Conservation (phyloP, 192 early-diverging fungal genomes). For the Gaertneriomyces semiglobifer region DNA sequence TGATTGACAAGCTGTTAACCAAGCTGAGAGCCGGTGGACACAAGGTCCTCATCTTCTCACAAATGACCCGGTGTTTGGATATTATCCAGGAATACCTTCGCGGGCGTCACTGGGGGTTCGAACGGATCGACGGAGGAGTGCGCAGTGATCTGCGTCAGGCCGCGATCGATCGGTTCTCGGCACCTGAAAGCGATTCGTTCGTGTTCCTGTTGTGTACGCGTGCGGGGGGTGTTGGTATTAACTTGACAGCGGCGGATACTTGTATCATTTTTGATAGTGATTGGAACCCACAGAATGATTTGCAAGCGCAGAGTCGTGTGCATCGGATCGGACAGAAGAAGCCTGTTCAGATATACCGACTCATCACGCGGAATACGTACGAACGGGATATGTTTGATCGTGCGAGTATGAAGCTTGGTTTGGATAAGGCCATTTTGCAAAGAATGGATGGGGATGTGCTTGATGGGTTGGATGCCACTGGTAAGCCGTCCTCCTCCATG, state of each 20-base stretch:
- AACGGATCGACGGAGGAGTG: conserved; percentile 79
- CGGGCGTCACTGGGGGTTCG: conserved; percentile 66
- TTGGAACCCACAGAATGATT: conserved; percentile 89
- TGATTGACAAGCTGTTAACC: conserved; percentile 76
- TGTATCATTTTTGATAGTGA: conserved; percentile 83
- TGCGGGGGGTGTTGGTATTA: conserved; percentile 86
- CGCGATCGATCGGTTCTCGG: conserved; percentile 79
- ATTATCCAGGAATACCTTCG: conserved; percentile 78
- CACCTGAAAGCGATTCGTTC: conserved; percentile 69
- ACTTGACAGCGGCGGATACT: conserved; percentile 83
- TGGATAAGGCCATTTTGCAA: conserved; percentile 76
- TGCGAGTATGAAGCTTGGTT: conserved; percentile 80
- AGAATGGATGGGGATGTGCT: conserved; percentile 55
- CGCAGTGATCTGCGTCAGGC: conserved; percentile 78
- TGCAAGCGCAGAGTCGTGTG: conserved; percentile 78
- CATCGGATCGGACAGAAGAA: conserved; percentile 90
- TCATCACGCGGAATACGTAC: conserved; percentile 79
- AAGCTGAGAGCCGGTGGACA: conserved; percentile 72
- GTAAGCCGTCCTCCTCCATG: conserved; percentile 50
- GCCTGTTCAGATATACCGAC: conserved; percentile 66
- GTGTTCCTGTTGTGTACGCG: conserved; percentile 83
- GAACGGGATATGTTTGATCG: conserved; percentile 89
- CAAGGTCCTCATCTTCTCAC: conserved; percentile 85
- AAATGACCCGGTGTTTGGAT: conserved; percentile 81
- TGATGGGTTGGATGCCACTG: conserved; percentile 16